phyloP scores from a whole-genome alignment of 139 green algal genomes.

The Eudorina sp. region DNA sequence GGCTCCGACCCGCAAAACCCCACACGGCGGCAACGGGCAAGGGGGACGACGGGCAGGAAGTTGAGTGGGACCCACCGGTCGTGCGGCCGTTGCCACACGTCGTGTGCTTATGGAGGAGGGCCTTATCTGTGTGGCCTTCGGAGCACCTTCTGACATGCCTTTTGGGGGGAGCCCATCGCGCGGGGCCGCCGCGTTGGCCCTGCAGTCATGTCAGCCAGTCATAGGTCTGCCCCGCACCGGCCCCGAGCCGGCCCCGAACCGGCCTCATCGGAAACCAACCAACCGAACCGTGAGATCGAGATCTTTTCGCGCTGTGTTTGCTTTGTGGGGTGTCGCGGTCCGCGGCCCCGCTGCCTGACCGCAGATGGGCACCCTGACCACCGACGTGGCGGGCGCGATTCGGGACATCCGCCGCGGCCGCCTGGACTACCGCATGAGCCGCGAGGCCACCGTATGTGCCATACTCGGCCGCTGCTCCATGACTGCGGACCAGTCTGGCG shows the following conservation, averaged over 20 bases:
- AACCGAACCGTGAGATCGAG: too few relatives aligned
- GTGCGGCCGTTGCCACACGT: not conserved
- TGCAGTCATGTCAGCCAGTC: too few relatives aligned
- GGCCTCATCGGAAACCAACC: too few relatives aligned
- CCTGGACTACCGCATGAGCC: constrained; percentile 90
- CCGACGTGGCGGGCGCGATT: constrained; percentile 78
- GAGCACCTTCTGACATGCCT: too few relatives aligned
- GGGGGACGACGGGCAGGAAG: not conserved
- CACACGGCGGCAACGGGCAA: too few relatives aligned
- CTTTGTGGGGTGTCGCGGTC: not conserved
- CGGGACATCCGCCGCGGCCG: constrained; percentile 73
- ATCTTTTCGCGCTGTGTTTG: not conserved
- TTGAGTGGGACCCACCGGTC: not conserved
- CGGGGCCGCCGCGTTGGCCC: too few relatives aligned
- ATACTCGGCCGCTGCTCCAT: constrained; percentile 66
- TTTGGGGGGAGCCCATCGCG: too few relatives aligned
- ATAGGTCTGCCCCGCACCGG: too few relatives aligned
- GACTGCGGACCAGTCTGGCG: constrained; percentile 56
- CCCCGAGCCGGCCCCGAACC: too few relatives aligned
- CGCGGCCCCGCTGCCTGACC: not conserved
- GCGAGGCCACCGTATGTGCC: constrained; percentile 82
- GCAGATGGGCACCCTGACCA: constrained; percentile 87
- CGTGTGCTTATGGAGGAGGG: too few relatives aligned
- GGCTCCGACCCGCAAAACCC: too few relatives aligned
- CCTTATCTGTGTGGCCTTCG: too few relatives aligned